phyloP scores from a whole-genome alignment of 352 stramenopile genomes.

The Phytophthora megakarya region DNA sequence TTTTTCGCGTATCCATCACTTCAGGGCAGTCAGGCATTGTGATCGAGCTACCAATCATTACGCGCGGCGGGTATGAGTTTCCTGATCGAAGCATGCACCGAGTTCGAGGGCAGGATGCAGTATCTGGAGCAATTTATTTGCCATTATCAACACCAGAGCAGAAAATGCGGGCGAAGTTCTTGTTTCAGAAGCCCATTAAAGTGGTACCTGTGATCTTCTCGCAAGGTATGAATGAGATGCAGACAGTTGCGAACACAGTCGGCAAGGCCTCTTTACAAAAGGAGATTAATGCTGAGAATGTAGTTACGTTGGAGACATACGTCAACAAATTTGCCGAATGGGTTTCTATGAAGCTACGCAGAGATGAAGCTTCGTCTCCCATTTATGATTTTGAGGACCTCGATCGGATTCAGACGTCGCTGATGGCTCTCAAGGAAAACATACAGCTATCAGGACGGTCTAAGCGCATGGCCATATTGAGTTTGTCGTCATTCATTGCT shows the following conservation, averaged over 20 bases:
- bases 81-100: constrained; percentile 70
- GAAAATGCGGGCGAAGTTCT: constrained; percentile 55
- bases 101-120: constrained; percentile 70
- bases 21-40: constrained; percentile 60
- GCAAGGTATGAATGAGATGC: constrained; percentile 94
- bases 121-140: constrained; percentile 77
- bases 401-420: constrained; percentile 36
- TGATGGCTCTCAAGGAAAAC: constrained; percentile 45
- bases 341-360: constrained; percentile 38
- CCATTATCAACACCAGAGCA: constrained; percentile 50
- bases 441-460: constrained; percentile 57
- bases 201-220: constrained; percentile 86
- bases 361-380: constrained; percentile 15
- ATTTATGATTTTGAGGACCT: constrained; percentile 41
- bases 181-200: constrained; percentile 62
- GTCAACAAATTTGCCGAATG: constrained; percentile 47
- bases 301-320: constrained; percentile 65
- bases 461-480: constrained; percentile 85
- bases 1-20: constrained; percentile 77
- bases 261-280: constrained; percentile 75
- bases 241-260: constrained; percentile 92
- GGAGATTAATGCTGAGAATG: constrained; percentile 83
- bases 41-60: constrained; percentile 80
- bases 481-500: constrained; percentile 71
- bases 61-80: constrained; percentile 45